Base-by-base conservation (phyloP, 352 stramenopile genomes). In the Phytophthora pini region DNA sequence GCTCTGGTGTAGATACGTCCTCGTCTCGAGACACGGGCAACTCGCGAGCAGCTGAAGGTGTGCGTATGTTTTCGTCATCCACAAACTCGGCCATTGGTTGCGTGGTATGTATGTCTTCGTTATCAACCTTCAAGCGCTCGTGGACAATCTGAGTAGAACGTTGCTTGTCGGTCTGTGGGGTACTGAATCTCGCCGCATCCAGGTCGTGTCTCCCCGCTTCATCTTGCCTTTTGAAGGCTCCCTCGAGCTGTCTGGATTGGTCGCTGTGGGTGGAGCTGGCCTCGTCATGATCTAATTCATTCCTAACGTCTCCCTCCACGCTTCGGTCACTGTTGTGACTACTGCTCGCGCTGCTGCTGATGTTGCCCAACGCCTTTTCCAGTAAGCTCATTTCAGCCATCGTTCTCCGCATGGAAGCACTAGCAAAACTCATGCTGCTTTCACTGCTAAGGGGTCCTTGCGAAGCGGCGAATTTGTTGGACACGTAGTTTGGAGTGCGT, bases 361-460 rank as follows among this genome's bases (percentile, higher is more conserved):
- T 67, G 44, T 89, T 84, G 4, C 77, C 78, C 13, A 93, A 70
- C 20, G 82, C 80, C 41, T 85, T 89, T 65, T 91, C 79, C 39
- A 93, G 48, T 24, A 89, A 56, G 22, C 76, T 81, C 68, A 84
- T 76, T 47, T 93, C 82, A 48, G 88, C 73, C 66, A 84, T 85
- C 5, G 82, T 89, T 53, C 82, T 67, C 46, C 71, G 69, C 55
- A 87, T 64, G 1, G 77, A 76, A 24, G 68, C 62, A 36, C 71
- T 83, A 7, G 66, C 65, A 55, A 79, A 82, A 40, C 79, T 85
- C 54, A 70, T 68, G 17, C 74, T 89, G 51, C 75, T 88, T 8
- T 66, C 53, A 49, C 51, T 71, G 43, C 69, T 77, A 60, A 20
- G 47, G 24, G 65, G 52, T 22, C 24, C 38, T 48, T 59, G 56